A percentile compares a stretch with the other conserved stretches of the same genome.
These are phyloP conservation scores for Botrytis fabae DNA, from an alignment of 2,329 filamentous ascomycete species.

Conservation along the genomic window DNA sequence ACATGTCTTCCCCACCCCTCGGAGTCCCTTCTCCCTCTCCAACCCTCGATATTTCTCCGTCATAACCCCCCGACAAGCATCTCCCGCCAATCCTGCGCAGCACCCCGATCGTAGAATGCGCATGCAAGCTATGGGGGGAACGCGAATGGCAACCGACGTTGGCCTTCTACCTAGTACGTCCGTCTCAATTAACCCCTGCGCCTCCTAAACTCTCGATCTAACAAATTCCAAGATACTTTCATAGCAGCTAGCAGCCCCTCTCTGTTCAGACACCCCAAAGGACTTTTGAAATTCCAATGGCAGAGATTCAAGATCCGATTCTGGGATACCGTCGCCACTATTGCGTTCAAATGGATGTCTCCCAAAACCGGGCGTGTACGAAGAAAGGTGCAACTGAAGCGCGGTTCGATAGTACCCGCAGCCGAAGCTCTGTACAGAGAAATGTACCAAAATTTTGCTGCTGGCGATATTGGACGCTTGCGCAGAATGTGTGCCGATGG, in stretches of 20 bases:
- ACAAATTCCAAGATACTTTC: slow-evolving; percentile 40
- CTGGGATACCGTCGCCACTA: slow-evolving; percentile 31
- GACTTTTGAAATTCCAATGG: slow-evolving; percentile 38
- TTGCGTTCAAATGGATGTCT: slow-evolving; percentile 29
- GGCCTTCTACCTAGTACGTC: slow-evolving; percentile 35
- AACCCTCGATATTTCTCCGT: slow-evolving; percentile 34
- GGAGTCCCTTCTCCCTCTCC: slow-evolving; percentile 22
- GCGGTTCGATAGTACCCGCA: slow-evolving; percentile 48
- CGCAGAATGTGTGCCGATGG: slow-evolving; percentile 54
- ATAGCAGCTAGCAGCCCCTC: slow-evolving; percentile 41
- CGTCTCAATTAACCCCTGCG: slow-evolving; percentile 11
- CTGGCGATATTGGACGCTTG: slow-evolving; percentile 54
- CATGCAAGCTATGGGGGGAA: neutral
- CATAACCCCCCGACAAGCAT: slow-evolving; percentile 22
- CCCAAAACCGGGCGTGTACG: slow-evolving; percentile 22
- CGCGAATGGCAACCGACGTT: slow-evolving; percentile 32
- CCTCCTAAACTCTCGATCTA: neutral
- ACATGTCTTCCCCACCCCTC: slow-evolving; percentile 28
- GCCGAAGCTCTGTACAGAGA: slow-evolving; percentile 60
- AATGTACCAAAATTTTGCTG: slow-evolving; percentile 62
- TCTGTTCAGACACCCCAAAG: slow-evolving; percentile 34
- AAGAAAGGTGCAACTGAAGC: slow-evolving; percentile 44
- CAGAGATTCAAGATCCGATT: slow-evolving; percentile 32
- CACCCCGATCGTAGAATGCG: slow-evolving; percentile 14
- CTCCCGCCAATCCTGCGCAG: slow-evolving; percentile 3